Conservation (phyloP, 345 rosid species). For the Salix arbutifolia region DNA sequence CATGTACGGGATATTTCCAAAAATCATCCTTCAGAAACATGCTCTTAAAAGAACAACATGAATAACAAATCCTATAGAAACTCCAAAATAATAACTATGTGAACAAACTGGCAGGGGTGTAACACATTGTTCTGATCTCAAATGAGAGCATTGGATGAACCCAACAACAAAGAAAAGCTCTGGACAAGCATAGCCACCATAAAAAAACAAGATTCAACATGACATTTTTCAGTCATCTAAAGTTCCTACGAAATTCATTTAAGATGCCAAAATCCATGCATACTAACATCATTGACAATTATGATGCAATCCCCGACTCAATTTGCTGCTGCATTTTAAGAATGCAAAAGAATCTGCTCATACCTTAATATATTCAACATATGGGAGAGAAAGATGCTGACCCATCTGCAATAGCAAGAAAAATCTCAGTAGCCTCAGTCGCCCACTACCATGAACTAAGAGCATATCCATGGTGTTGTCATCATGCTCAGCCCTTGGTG, state of each 20-base stretch:
- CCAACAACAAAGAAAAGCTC: neutral
- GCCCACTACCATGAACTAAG: conserved; percentile 89
- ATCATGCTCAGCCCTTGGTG: conserved; percentile 88
- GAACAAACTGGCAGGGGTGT: neutral
- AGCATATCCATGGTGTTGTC: conserved; percentile 83
- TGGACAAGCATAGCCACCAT: neutral
- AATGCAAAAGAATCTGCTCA: conserved; percentile 2
- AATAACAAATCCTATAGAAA: no score
- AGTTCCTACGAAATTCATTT: neutral
- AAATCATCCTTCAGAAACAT: neutral
- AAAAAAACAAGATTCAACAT: neutral
- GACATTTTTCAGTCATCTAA: neutral
- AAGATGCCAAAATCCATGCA: neutral
- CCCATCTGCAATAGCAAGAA: conserved; percentile 82
- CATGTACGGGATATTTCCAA: neutral
- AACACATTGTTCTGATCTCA: neutral
- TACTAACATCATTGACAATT: neutral
- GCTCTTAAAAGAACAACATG: neutral
- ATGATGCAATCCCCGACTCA: neutral
- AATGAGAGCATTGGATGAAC: neutral
- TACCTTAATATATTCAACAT: conserved; percentile 96
- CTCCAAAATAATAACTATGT: neutral
- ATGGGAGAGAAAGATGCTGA: conserved; percentile 84
- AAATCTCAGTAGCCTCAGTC: conserved; percentile 76
- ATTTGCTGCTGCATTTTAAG: neutral